Evolutionary conservation across 805 yeast genomes (phyloP).

Genomic region (Blastobotrys parvus): DNA sequence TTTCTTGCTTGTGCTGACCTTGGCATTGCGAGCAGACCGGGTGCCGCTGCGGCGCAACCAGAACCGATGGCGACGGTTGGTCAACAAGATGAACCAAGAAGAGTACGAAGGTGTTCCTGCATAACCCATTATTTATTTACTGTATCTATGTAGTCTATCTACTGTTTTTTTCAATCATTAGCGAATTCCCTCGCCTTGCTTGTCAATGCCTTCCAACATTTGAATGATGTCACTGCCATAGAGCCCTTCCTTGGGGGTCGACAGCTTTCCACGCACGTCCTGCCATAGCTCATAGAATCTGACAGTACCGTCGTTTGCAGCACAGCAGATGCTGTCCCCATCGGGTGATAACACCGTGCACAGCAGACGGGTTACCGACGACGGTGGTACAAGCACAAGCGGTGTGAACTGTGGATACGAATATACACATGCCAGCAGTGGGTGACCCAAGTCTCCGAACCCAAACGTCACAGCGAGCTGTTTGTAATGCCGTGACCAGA

Average conservation of each 20-base stretch:
- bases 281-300: slow-evolving; percentile 68
- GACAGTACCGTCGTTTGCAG: slow-evolving; percentile 71
- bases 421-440: slow-evolving; percentile 50
- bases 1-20: slow-evolving; percentile 42
- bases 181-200: slow-evolving; percentile 9
- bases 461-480: slow-evolving; percentile 80
- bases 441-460: slow-evolving; percentile 48
- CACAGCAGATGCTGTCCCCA: slow-evolving; percentile 53
- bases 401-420: slow-evolving; percentile 57
- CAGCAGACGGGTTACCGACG: slow-evolving; percentile 48
- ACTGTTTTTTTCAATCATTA: slow-evolving; percentile 20
- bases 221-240: slow-evolving; percentile 14
- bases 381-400: slow-evolving; percentile 41
- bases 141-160: slow-evolving; percentile 1
- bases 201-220: slow-evolving; percentile 14
- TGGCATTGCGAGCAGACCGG: slow-evolving; percentile 46
- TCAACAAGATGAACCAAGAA: slow-evolving; percentile 46
- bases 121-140: slow-evolving; percentile 24
- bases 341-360: slow-evolving; percentile 65
- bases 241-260: neutral
- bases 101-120: slow-evolving; percentile 88
- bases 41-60: slow-evolving; percentile 68
- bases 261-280: neutral
- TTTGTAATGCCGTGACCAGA: slow-evolving; percentile 60
- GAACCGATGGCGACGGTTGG: slow-evolving; percentile 52